Percentiles rank a stretch among this genome's conserved stretches.
These are phyloP conservation scores for Astraeus odoratus DNA, from an alignment of 768 basidiomycete genomes.

Conservation along the genomic window DNA sequence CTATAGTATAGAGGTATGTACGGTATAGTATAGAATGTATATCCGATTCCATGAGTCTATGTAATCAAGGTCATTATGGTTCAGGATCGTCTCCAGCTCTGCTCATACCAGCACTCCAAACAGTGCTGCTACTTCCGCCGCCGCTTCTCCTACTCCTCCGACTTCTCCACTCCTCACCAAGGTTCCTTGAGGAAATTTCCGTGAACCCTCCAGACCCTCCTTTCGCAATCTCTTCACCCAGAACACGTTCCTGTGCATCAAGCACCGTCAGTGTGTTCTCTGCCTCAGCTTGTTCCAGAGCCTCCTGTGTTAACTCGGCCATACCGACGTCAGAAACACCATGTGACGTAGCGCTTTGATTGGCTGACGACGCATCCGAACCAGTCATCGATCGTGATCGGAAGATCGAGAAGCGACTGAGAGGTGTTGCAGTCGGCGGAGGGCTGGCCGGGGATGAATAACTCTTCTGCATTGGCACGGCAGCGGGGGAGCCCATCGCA, in stretches of 20 bases:
- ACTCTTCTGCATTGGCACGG: slow-evolving; percentile 34
- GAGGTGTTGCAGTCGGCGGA: slow-evolving; percentile 20
- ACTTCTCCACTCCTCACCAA: slow-evolving; percentile 49
- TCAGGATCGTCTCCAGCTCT: slow-evolving; percentile 45
- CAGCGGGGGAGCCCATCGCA: slow-evolving; percentile 20
- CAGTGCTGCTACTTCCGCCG: slow-evolving; percentile 69
- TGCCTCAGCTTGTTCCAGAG: slow-evolving; percentile 73
- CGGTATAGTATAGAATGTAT: not conserved
- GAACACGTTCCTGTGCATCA: slow-evolving; percentile 68
- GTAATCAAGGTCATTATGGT: slow-evolving; percentile 12
- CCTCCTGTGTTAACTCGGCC: slow-evolving; percentile 62
- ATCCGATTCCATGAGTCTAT: not conserved
- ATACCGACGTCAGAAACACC: slow-evolving; percentile 22
- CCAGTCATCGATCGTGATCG: slow-evolving; percentile 39
- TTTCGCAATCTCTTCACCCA: slow-evolving; percentile 70
- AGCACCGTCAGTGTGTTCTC: slow-evolving; percentile 69
- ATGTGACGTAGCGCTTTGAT: slow-evolving; percentile 38
- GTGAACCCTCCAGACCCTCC: slow-evolving; percentile 74
- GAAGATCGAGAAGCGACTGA: slow-evolving; percentile 68
- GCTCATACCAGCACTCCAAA: slow-evolving; percentile 84
- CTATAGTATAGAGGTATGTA: not conserved
- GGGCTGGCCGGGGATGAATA: slow-evolving; percentile 31
- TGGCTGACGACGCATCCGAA: slow-evolving; percentile 43
- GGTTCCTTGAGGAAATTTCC: slow-evolving; percentile 50
- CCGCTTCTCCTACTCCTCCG: slow-evolving; percentile 41